These are phyloP conservation scores for Russula sp. DNA, from an alignment of 768 basidiomycete species.

Conservation along the genomic window DNA sequence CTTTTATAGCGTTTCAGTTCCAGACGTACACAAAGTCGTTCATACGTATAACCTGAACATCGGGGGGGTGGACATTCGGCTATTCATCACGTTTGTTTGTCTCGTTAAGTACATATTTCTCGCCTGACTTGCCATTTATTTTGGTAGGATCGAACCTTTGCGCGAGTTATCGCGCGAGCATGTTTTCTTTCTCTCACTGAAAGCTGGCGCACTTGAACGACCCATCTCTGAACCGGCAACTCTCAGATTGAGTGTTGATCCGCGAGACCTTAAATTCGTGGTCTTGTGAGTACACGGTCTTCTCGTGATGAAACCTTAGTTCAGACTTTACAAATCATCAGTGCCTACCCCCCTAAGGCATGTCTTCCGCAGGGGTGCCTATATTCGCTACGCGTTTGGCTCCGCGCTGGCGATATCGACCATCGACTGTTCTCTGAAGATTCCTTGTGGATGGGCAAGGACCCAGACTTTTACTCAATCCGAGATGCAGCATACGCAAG, in stretches of 20 bases:
- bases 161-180: conserved; percentile 34
- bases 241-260: conserved; percentile 46
- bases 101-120: background rate
- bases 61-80: conserved; percentile 12
- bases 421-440: conserved; percentile 61
- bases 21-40: conserved; percentile 10
- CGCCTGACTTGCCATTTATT: background rate
- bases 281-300: conserved; percentile 47
- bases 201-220: conserved; percentile 51
- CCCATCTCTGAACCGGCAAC: conserved; percentile 43
- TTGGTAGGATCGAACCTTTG: conserved; percentile 17
- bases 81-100: conserved; percentile 20
- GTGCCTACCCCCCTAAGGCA: conserved; percentile 55
- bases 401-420: conserved; percentile 50
- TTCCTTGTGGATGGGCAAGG: conserved; percentile 59
- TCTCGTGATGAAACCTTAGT: background rate
- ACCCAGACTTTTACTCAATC: conserved; percentile 57
- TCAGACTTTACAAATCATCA: conserved; percentile 25
- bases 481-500: conserved; percentile 51
- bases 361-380: conserved; percentile 49
- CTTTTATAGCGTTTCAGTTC: background rate
- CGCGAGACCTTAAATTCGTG: conserved; percentile 49
- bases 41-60: conserved; percentile 11
- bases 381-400: conserved; percentile 58
- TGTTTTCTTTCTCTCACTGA: conserved; percentile 49